These are phyloP conservation scores for Cladosporium sp. DNA, from an alignment of 2,329 filamentous ascomycete genomes.

Conservation along the genomic window DNA sequence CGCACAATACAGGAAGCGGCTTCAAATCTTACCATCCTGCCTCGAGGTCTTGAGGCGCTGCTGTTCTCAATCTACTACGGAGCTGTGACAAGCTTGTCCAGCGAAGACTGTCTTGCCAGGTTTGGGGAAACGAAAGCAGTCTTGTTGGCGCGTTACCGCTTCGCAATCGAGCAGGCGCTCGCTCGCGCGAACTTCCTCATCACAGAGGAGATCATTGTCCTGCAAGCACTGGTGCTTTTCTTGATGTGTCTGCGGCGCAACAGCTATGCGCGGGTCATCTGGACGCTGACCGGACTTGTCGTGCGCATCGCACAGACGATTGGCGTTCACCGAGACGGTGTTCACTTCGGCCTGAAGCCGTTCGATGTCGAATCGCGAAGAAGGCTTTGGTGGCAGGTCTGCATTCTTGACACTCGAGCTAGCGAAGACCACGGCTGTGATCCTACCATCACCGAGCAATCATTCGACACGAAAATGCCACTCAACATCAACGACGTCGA, in stretches of 20 bases:
- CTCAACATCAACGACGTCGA: constrained; percentile 55
- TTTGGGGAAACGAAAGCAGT: constrained; percentile 51
- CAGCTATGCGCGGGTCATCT: constrained; percentile 48
- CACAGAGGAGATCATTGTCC: constrained; percentile 57
- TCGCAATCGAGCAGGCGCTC: constrained; percentile 60
- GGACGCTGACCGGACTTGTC: constrained; percentile 56
- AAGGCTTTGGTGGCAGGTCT: constrained; percentile 58
- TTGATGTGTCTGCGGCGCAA: constrained; percentile 53
- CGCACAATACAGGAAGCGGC: constrained; percentile 58
- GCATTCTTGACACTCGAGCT: constrained; percentile 56
- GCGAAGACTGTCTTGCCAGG: constrained; percentile 43
- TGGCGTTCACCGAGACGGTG: constrained; percentile 57
- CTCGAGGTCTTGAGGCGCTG: constrained; percentile 54
- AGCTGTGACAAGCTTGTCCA: constrained; percentile 49
- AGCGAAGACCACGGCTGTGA: constrained; percentile 63
- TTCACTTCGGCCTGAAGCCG: constrained; percentile 51
- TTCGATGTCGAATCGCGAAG: constrained; percentile 59
- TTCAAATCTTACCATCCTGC: constrained; percentile 55
- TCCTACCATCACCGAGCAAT: constrained; percentile 53
- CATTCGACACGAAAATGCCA: constrained; percentile 58
- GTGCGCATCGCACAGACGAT: constrained; percentile 58
- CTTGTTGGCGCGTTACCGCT: constrained; percentile 54
- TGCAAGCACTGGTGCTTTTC: constrained; percentile 61
- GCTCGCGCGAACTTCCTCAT: constrained; percentile 60
- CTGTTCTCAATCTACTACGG: constrained; percentile 61